Evolutionary conservation across 2,329 filamentous ascomycete species (phyloP), one percentile per base, ranked within the genome.

Genomic region (Teratosphaeria zuluensis): DNA sequence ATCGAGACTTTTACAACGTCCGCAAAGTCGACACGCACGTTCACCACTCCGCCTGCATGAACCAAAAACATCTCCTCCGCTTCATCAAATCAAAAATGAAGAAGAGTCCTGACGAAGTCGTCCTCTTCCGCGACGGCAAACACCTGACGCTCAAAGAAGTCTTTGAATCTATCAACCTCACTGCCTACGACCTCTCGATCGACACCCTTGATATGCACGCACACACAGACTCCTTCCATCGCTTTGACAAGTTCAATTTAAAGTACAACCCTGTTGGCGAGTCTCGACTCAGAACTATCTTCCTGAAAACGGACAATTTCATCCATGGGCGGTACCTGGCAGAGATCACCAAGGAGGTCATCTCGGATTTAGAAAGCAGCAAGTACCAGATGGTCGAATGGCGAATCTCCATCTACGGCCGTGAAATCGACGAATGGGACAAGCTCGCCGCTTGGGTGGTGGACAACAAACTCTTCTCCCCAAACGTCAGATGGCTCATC

Each of bases 61-160:
- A 99, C 71, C 94, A 99, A 75, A 99, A 99, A 76, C 94, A 99
- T 81, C 77, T 99, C 59, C 79, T 99, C 61, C 90, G 94, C 57
- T 99, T 99, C 75, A 99, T 99, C 79, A 99, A 99, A 76, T 96
- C 91, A 76, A 99, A 99, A 77, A 96, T 99, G 90, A 97, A 96
- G 82, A 99, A 96, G 75, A 94, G 84, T 19, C 91, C 92, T 0
- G 89, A 97, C 68, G 94, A 99, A 76, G 85, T 94, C 33, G 94
- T 99, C 6, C 82, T 99, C 52, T 95, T 86, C 73, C 84, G 94
- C 70, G 94, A 99, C 73, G 92, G 89, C 60, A 95, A 92, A 73
- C 85, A 95, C 73, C 79, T 99, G 66, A 97, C 94, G 0, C 76
- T 99, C 60, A 85, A 84, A 59, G 90, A 99, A 75, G 94, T 99